These are phyloP conservation scores for Ceratocystis colombiana DNA, from an alignment of 2,329 filamentous ascomycete species.

Conservation along the genomic window DNA sequence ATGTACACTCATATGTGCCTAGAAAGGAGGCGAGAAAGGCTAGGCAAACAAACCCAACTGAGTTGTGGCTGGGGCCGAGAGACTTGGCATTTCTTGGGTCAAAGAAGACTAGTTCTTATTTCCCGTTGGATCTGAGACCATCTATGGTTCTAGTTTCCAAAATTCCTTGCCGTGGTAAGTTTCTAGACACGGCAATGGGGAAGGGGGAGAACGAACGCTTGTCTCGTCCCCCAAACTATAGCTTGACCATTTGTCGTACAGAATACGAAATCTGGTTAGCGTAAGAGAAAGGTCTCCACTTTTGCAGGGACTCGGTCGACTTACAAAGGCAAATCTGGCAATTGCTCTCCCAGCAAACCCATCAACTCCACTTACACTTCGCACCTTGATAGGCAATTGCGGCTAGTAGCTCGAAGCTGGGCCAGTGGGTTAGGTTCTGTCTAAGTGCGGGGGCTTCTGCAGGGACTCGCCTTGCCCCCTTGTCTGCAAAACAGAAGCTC, in stretches of 20 bases:
- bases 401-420: neutral
- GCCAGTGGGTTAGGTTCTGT: neutral
- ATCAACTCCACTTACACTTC: neutral
- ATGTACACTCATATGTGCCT: neutral
- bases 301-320: neutral
- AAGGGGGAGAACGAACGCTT: too few relatives aligned
- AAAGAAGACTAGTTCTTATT: neutral
- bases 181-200: too few relatives aligned
- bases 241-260: constrained; percentile 1
- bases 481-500: neutral
- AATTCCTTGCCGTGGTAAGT: neutral
- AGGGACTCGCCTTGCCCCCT: neutral
- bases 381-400: neutral
- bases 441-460: neutral
- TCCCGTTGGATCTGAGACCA: neutral
- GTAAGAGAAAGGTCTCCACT: neutral
- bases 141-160: neutral
- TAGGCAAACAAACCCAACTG: neutral
- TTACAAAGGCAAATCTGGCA: neutral
- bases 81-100: neutral
- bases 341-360: neutral
- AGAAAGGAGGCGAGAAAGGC: neutral
- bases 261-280: neutral
- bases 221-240: too few relatives aligned
- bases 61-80: neutral